Evolutionary conservation across 1,284 basidiomycete genomes (phyloP), one percentile per base, ranked within the genome.

Genomic region (Marasmius tenuissimus): DNA sequence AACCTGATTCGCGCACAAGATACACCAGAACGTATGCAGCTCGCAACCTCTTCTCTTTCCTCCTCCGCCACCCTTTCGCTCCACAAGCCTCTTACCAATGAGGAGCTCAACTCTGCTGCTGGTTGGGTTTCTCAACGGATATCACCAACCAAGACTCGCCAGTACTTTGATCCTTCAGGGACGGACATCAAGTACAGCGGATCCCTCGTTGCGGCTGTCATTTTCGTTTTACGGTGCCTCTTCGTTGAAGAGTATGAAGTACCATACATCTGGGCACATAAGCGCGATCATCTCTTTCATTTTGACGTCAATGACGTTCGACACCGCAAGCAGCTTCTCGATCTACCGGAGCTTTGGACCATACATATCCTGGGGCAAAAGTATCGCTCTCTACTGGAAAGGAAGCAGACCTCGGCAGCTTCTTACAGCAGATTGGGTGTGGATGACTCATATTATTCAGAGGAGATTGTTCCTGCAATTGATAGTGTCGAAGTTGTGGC

Each of bases 11-110:
- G 96, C 59, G 87, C 85, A 20, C 87, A 88, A 71, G 97, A 99
- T 76, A 88, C 94, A 49, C 97, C 97, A 0, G 97, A 99, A 75
- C 91, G 97, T 54, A 95, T 98, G 87, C 97, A 99, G 75, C 85
- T 99, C 34, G 86, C 90, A 16, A 93, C 91, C n/a, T 94, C 92
- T 33, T 92, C 92, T 0, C 76, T 97, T 22, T 91, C 92, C 3
- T 76, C 81, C 48, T 85, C 83, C 54, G 83, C 91, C 5, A 84
- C 87, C 10, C 74, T 94, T 53, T 87, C 89, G 18, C 73, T 89
- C 3, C 84, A 90, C 65, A 86, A 87, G 63, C 79, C 85, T 22
- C 79, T 93, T 61, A 83, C 83, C 7, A 85, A 88, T 66, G 84
- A 83, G 27, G 90, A 95, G 65, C 79, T 97, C 20, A 85, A 89